Evolutionary conservation across 2,329 filamentous ascomycete species (phyloP).

Genomic region (Cercospora sp.): DNA sequence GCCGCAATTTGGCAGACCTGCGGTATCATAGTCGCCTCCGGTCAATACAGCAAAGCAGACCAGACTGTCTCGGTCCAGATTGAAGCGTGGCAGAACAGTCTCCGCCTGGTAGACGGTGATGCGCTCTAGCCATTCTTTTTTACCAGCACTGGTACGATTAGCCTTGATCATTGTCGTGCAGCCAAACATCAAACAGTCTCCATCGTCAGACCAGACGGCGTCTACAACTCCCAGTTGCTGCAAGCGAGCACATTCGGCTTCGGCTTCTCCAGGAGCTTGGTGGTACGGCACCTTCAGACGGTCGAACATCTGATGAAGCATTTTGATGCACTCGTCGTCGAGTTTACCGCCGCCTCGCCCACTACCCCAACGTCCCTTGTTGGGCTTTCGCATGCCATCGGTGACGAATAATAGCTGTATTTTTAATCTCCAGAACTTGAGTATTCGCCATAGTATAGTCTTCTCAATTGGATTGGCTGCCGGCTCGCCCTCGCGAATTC

Average conservation of each 20-base stretch:
- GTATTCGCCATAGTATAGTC: slow-evolving; percentile 45
- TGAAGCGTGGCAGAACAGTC: slow-evolving; percentile 34
- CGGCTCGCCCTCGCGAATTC: slow-evolving; percentile 41
- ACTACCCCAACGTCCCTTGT: slow-evolving; percentile 31
- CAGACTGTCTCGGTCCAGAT: slow-evolving; percentile 41
- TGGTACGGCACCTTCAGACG: slow-evolving; percentile 47
- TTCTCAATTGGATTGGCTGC: slow-evolving; percentile 48
- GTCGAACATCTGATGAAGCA: slow-evolving; percentile 43
- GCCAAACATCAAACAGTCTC: slow-evolving; percentile 53
- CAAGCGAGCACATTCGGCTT: slow-evolving; percentile 50
- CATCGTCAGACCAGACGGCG: slow-evolving; percentile 53
- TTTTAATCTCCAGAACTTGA: slow-evolving; percentile 51
- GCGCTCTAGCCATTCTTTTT: slow-evolving; percentile 39
- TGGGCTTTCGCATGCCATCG: slow-evolving; percentile 51
- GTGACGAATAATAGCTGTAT: slow-evolving; percentile 58
- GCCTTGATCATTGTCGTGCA: slow-evolving; percentile 45
- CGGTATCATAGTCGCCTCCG: slow-evolving; percentile 46
- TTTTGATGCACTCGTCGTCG: slow-evolving; percentile 37
- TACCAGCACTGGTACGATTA: slow-evolving; percentile 37
- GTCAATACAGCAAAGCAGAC: slow-evolving; percentile 46
- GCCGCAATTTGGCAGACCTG: slow-evolving; percentile 44
- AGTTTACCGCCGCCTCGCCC: slow-evolving; percentile 37
- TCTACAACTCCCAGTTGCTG: slow-evolving; percentile 50
- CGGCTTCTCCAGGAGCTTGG: slow-evolving; percentile 51
- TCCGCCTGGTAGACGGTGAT: slow-evolving; percentile 39